A percentile compares a stretch with the other conserved stretches of the same genome.
Conservation (phyloP, 1,139 yeast species). For the Taiozyma onychis region DNA sequence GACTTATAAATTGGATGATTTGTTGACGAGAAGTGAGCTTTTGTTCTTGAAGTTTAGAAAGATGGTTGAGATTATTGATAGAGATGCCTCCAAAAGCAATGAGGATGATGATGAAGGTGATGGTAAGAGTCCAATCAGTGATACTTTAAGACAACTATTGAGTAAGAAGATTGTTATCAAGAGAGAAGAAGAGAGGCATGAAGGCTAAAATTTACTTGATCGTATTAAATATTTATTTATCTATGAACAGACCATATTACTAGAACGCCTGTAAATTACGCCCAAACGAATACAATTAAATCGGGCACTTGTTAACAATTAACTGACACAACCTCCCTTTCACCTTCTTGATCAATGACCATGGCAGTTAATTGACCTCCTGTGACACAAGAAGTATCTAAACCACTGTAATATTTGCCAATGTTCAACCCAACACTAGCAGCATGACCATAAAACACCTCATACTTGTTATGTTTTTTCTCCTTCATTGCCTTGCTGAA, state of each 20-base stretch:
- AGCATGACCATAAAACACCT: slow-evolving; percentile 87
- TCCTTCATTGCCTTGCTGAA: slow-evolving; percentile 41
- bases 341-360: slow-evolving; percentile 14
- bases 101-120: slow-evolving; percentile 11
- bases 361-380: slow-evolving; percentile 70
- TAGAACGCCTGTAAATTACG: too few species aligned
- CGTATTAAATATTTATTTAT: too few species aligned
- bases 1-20: slow-evolving; percentile 65
- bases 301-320: slow-evolving; percentile 14
- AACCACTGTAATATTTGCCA: slow-evolving; percentile 63
- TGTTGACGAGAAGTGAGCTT: slow-evolving; percentile 75
- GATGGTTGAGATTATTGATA: slow-evolving; percentile 71
- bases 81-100: slow-evolving; percentile 32
- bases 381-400: slow-evolving; percentile 77
- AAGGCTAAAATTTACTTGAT: slow-evolving; percentile 4
- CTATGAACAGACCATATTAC: too few species aligned
- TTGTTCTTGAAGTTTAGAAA: slow-evolving; percentile 74
- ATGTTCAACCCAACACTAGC: slow-evolving; percentile 71
- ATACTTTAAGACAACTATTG: slow-evolving; percentile 54
- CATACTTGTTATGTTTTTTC: slow-evolving; percentile 30
- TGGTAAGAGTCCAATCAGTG: slow-evolving; percentile 32
- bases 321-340: slow-evolving; percentile 29
- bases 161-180: slow-evolving; percentile 57
- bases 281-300: slow-evolving; percentile 2
- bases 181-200: slow-evolving; percentile 39